A percentile compares a stretch with the other conserved stretches of the same genome.
Evolutionary conservation across 768 basidiomycete genomes (phyloP).

Genomic region (Termitomyces heimii): DNA sequence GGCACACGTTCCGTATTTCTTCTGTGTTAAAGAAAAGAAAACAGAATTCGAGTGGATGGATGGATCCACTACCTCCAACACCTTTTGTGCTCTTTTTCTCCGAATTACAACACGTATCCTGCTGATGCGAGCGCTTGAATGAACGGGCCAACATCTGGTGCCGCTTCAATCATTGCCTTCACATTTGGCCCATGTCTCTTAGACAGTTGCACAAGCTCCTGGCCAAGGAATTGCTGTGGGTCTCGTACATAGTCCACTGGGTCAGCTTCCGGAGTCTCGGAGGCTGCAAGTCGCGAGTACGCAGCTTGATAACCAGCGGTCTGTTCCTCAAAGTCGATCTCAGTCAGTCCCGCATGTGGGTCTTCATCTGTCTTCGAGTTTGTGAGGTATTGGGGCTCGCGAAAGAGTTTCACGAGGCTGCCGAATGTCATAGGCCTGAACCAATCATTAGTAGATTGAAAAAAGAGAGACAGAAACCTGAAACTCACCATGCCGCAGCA

Average conservation of each 20-base stretch:
- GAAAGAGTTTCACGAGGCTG: conserved; percentile 71
- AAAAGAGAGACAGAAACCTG: neutral
- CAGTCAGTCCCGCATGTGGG: conserved; percentile 53
- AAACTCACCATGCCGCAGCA: conserved; percentile 57
- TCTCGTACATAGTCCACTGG: conserved; percentile 56
- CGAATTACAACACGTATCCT: conserved; percentile 17
- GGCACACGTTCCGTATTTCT: neutral
- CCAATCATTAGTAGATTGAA: neutral
- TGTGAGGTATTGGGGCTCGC: conserved; percentile 67
- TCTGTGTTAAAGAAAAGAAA: neutral
- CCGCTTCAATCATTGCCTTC: conserved; percentile 29
- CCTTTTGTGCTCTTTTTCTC: neutral
- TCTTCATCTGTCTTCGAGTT: conserved; percentile 36
- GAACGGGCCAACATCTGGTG: conserved; percentile 24
- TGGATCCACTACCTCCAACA: neutral
- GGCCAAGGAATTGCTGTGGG: conserved; percentile 47
- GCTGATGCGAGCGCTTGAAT: conserved; percentile 17
- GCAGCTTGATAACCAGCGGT: conserved; percentile 90
- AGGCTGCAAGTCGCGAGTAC: conserved; percentile 87
- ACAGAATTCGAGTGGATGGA: neutral
- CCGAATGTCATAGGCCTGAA: conserved; percentile 66
- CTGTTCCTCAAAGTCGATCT: conserved; percentile 88
- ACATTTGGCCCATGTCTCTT: conserved; percentile 29
- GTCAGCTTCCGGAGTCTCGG: conserved; percentile 52
- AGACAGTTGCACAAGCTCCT: conserved; percentile 34